Percentiles rank a stretch among this genome's conserved stretches.
Conservation (phyloP, 805 yeast genomes). For the Lipomyces sp. region DNA sequence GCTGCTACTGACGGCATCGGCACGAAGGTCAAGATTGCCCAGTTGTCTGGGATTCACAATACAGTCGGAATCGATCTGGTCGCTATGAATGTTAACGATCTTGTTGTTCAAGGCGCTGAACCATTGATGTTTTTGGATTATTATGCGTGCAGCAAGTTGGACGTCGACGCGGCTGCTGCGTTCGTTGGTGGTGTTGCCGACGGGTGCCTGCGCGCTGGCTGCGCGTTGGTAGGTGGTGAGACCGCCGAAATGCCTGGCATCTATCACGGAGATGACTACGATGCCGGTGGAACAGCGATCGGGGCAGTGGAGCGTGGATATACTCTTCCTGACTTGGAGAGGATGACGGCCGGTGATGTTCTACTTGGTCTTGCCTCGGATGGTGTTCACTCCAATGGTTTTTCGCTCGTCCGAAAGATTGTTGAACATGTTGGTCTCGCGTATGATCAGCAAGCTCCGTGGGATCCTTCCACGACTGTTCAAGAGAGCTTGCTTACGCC, state of each 20-base stretch:
- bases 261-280: constrained; percentile 94
- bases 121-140: constrained; percentile 94
- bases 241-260: constrained; percentile 99
- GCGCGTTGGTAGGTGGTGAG: constrained; percentile 99
- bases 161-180: constrained; percentile 78
- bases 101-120: constrained; percentile 98
- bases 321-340: constrained; percentile 71
- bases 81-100: constrained; percentile 98
- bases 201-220: constrained; percentile 92
- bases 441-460: constrained; percentile 82
- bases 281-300: constrained; percentile 97
- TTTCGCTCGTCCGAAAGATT: constrained; percentile 89
- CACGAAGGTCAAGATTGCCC: constrained; percentile 93
- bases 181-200: constrained; percentile 95
- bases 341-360: constrained; percentile 79
- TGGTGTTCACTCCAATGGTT: constrained; percentile 97
- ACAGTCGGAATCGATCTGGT: constrained; percentile 99
- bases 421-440: constrained; percentile 74
- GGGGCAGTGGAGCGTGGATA: constrained; percentile 86
- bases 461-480: constrained; percentile 69
- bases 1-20: constrained; percentile 99
- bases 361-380: constrained; percentile 85
- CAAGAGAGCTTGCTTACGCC: constrained; percentile 90
- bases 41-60: constrained; percentile 81
- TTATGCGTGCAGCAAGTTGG: constrained; percentile 93